Evolutionary conservation across 169 alveolate species (phyloP), one percentile per base, ranked within the genome.

Genomic region (Plasmodium ovale): DNA sequence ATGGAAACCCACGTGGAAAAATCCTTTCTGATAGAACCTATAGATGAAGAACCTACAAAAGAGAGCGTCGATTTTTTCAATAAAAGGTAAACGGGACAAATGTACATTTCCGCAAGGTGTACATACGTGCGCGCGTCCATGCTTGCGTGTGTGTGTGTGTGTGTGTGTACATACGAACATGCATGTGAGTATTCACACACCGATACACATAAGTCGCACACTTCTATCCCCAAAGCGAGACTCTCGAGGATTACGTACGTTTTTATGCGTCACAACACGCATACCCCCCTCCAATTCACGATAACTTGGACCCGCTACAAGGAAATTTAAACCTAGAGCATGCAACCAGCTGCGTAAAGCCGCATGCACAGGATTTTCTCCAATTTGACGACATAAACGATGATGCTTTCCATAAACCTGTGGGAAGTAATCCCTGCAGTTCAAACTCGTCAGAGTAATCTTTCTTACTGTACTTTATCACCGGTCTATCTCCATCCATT

Each of bases 211-310:
- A 25, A 56, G 7, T 1, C 3, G 31, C 27, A 19, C 1, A 35
- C 33, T 19, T 35, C 35, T 16, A 51, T 77, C 3, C 3, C 21
- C 35, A 25, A 59, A 79, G 89, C 42, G 89, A 79, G 23, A 23
- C 89, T n/a, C 39, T 65, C 16, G 89, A 79, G 12, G 51, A 64
- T 10, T 79, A 65, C 16, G 60, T 79, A 7, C 62, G 56, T 25
- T 56, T 79, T 27, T 70, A 70, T 51, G 25, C 84, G n/a, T 70
- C 84, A 51, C 84, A 29, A 70, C 7, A 47, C n/a, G 19, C 3
- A 27, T 79, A 65, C 12, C 29, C 6, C 19, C 84, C 62, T 5
- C 59, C 79, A 23, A 21, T 19, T 9, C 35, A 12, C 6, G 21
- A 39, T 27, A 49, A 33, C 14, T 51, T 44, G 12, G 58, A 62